phyloP scores from a whole-genome alignment of 2,329 filamentous ascomycete species.

The Aureobasidium sp. region DNA sequence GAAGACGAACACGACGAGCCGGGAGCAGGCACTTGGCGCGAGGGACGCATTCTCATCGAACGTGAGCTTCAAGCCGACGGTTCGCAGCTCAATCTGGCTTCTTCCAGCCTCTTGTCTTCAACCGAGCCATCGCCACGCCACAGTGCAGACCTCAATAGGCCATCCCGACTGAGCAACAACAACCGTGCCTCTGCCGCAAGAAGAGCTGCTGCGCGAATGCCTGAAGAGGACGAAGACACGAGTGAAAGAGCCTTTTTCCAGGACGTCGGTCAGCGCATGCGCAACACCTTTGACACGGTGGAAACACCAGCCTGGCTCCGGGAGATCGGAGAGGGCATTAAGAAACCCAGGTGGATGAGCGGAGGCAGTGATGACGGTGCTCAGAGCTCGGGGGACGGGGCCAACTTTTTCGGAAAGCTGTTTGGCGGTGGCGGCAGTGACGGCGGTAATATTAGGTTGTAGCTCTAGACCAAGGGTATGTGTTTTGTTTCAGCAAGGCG shows the following conservation, averaged over 20 bases:
- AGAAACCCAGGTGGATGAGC: constrained; percentile 74
- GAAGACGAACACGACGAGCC: constrained; percentile 56
- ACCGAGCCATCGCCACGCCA: constrained; percentile 4
- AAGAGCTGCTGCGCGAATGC: neutral
- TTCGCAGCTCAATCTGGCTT: constrained; percentile 28
- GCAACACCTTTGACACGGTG: constrained; percentile 82
- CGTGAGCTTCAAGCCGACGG: constrained; percentile 52
- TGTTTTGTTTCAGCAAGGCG: neutral
- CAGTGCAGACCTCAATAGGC: constrained; percentile 10
- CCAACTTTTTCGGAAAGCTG: constrained; percentile 22
- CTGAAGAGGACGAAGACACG: constrained; percentile 46
- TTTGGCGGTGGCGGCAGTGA: constrained; percentile 23
- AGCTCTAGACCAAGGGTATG: neutral
- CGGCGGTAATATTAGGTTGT: constrained; percentile 12
- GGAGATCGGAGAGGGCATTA: constrained; percentile 59
- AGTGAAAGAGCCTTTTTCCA: constrained; percentile 70
- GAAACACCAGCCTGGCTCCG: constrained; percentile 76
- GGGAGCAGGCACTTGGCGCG: constrained; percentile 76
- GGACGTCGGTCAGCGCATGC: constrained; percentile 72
- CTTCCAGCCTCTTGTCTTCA: constrained; percentile 13
- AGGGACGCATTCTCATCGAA: constrained; percentile 84
- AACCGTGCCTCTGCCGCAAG: neutral
- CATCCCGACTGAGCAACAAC: constrained; percentile 7
- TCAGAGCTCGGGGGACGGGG: constrained; percentile 16
- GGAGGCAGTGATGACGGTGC: constrained; percentile 27